phyloP scores from a whole-genome alignment of 164 flowering plant species.

The Stephania japonica region DNA sequence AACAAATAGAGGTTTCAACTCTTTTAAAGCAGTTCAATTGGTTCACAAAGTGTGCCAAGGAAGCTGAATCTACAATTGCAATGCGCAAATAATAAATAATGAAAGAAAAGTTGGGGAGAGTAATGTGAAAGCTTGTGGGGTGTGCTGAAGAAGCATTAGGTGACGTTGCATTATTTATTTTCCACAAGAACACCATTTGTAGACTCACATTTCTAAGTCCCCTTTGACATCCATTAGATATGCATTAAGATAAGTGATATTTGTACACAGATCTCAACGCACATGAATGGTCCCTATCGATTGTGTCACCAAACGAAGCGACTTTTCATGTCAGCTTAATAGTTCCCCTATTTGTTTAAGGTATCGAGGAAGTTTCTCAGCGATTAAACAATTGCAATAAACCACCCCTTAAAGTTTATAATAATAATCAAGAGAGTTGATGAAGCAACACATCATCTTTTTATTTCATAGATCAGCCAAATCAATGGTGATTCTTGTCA shows the following conservation, averaged over 20 bases:
- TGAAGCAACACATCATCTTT: not conserved
- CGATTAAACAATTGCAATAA: not conserved
- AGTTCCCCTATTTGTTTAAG: no score
- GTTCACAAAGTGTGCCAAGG: slow-evolving; percentile 4
- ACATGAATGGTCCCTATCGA: no score
- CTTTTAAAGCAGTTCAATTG: slow-evolving; percentile 9
- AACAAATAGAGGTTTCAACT: not conserved
- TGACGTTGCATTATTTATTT: not conserved
- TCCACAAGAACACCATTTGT: no score
- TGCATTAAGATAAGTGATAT: no score
- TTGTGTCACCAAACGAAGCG: no score
- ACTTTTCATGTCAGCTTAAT: no score
- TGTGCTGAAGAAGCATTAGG: not conserved
- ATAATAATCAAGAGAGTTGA: not conserved
- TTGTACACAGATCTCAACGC: no score
- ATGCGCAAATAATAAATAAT: not conserved
- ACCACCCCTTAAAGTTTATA: no score
- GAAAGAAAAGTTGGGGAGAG: not conserved
- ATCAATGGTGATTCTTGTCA: not conserved
- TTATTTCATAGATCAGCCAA: not conserved
- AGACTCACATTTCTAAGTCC: no score
- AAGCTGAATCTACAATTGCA: slow-evolving; percentile 4
- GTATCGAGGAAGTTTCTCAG: slow-evolving; percentile 2
- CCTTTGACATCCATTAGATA: no score
- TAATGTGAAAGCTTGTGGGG: slow-evolving; percentile 15